phyloP scores from a whole-genome alignment of 23 red algal species.

The Agarophyton chilense region DNA sequence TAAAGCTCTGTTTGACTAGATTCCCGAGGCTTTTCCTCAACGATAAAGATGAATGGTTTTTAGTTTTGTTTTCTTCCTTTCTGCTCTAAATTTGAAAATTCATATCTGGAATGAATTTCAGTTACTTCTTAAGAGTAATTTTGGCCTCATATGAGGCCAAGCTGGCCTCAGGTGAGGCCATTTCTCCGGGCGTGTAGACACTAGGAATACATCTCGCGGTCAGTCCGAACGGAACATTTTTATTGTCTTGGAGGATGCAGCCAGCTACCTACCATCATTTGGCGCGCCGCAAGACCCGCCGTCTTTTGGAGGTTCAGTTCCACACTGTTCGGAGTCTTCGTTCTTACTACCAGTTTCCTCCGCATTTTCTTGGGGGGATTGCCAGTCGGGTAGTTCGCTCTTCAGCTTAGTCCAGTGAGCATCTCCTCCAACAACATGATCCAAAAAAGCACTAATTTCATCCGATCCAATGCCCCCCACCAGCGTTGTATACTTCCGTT shows the following conservation, averaged over 20 bases:
- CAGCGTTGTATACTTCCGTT: conserved; percentile 49
- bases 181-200: too few relatives aligned
- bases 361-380: background rate
- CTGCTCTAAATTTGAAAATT: too few relatives aligned
- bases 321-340: conserved; percentile 56
- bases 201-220: too few relatives aligned
- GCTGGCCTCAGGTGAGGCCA: too few relatives aligned
- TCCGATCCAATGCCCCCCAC: conserved; percentile 30
- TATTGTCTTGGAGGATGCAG: background rate
- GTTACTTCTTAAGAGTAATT: too few relatives aligned
- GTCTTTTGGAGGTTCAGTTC: conserved; percentile 37
- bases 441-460: conserved; percentile 58
- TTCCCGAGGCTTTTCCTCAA: too few relatives aligned
- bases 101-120: too few relatives aligned
- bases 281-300: conserved; percentile 30
- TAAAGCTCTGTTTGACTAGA: too few relatives aligned
- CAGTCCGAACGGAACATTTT: background rate
- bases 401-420: conserved; percentile 54
- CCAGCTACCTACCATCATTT: conserved; percentile 29
- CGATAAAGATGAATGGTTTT: too few relatives aligned
- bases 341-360: background rate
- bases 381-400: conserved; percentile 64
- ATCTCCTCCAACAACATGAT: conserved; percentile 77
- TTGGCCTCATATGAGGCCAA: too few relatives aligned
- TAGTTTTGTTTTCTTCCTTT: too few relatives aligned